phyloP scores from a whole-genome alignment of 805 yeast species.

The Starmerella sp. region DNA sequence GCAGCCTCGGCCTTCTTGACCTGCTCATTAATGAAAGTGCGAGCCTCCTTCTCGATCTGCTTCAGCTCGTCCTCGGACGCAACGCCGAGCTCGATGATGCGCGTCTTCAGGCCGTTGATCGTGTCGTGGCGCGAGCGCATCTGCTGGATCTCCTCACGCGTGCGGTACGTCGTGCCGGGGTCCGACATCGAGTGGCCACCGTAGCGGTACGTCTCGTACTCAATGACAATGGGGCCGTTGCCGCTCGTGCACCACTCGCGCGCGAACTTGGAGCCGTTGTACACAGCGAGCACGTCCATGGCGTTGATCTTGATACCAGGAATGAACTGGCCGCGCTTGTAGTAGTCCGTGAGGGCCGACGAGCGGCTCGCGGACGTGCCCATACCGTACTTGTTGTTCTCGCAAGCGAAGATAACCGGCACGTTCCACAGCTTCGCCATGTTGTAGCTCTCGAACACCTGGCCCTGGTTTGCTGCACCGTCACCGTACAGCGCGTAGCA shows the following conservation, averaged over 20 bases:
- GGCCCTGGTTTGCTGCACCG: constrained; percentile 99
- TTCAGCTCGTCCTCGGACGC: constrained; percentile 93
- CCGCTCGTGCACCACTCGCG: constrained; percentile 90
- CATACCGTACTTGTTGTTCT: constrained; percentile 99
- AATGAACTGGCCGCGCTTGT: constrained; percentile 98
- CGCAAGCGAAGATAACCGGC: constrained; percentile 92
- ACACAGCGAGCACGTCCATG: constrained; percentile 92
- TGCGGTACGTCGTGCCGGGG: constrained; percentile 99
- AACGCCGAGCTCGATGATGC: constrained; percentile 65
- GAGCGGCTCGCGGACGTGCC: constrained; percentile 97
- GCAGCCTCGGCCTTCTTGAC: constrained; percentile 86
- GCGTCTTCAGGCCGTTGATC: constrained; percentile 87
- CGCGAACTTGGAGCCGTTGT: constrained; percentile 93
- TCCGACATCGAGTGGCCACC: constrained; percentile 99
- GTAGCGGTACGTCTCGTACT: constrained; percentile 97
- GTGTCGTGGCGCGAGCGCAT: constrained; percentile 99
- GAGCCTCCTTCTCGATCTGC: constrained; percentile 88
- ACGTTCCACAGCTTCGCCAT: constrained; percentile 98
- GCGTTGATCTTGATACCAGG: constrained; percentile 98
- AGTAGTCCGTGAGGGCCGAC: constrained; percentile 90
- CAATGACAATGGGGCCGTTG: constrained; percentile 91
- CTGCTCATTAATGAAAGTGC: constrained; percentile 91
- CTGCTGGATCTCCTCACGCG: constrained; percentile 98
- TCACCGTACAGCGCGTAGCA: constrained; percentile 92
- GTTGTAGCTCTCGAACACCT: constrained; percentile 93